Percentiles rank a stretch among this genome's conserved stretches.
These are phyloP conservation scores for Phalaenopsis hybrid DNA, from an alignment of 116 monocot genomes.

Conservation along the genomic window DNA sequence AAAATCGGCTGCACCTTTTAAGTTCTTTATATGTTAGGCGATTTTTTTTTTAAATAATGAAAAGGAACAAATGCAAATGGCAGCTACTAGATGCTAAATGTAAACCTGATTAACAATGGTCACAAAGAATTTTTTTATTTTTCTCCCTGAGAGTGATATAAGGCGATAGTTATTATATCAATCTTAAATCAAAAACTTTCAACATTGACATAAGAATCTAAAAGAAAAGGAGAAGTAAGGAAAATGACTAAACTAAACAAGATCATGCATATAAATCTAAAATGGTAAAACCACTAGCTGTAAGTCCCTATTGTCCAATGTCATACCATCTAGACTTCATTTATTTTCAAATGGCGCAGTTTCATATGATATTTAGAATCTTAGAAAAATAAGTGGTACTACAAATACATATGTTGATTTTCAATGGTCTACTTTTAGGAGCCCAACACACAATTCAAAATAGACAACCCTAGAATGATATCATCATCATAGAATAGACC, in stretches of 20 bases:
- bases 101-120: too few species aligned
- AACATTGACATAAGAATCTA: neutral
- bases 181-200: neutral
- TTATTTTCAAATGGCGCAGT: neutral
- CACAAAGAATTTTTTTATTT: too few species aligned
- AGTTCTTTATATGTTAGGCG: too few species aligned
- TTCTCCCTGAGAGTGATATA: neutral
- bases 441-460: neutral
- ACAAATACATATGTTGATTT: neutral
- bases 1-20: too few species aligned
- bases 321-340: neutral
- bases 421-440: neutral
- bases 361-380: neutral
- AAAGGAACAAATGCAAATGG: too few species aligned
- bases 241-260: neutral
- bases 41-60: too few species aligned
- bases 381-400: neutral
- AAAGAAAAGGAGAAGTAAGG: neutral
- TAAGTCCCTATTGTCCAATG: neutral
- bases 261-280: neutral
- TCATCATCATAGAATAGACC: neutral
- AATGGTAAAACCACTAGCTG: neutral
- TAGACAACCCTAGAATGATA: neutral
- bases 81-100: too few species aligned
- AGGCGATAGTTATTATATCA: neutral